Base-by-base conservation (phyloP, 2,329 filamentous ascomycete species). In the Aspergillus tubingensis region DNA sequence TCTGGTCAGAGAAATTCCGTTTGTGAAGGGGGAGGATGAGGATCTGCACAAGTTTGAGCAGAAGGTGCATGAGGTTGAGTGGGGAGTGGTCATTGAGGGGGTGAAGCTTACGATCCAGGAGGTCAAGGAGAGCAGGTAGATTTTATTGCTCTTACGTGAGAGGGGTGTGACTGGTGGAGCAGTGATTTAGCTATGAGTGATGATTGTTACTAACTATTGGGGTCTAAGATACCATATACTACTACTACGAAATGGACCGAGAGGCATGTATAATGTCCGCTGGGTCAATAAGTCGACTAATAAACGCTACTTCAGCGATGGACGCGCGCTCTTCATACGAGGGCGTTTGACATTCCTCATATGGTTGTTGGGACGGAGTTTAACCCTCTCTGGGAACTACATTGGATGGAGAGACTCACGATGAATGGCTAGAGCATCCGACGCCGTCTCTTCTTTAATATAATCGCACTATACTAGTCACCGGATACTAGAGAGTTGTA, bases 11-110 rank as follows among this genome's bases (percentile, higher is more conserved):
- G 88, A 93, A 76, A 85, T 96, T 23, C 82, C 86, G 58, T 78
- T 85, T 62, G 86, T 84, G 65, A 83, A 83, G 61, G 80, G 78
- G 0, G 81, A 85, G 51, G 87, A 86, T 38, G 88, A 91, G 70
- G 82, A 81, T 23, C 70, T 94, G 58, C 83, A 86, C 36, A 83
- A 84, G 53, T 81, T 96, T 27, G 84, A 92, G 76, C 80, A 85
- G 69, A 87, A 87, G 72, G 90, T 96, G 63, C 92, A 96, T 75
- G 76, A 77, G 19, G 82, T 87, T 30, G 93, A 96, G 80, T 92
- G 94, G 80, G 82, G 83, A 64, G 77, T 92, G 66, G 92, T 96
- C 68, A 88, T 96, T 27, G 85, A 91, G 69, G 92, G 91, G 2
- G 88, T 78, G 36, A 68, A 69, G 47, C 68, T 76, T 54, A 70